Percentiles rank a stretch among this genome's conserved stretches.
Evolutionary conservation across 805 yeast genomes (phyloP).

Genomic region (Tetrapisispora phaffii): DNA sequence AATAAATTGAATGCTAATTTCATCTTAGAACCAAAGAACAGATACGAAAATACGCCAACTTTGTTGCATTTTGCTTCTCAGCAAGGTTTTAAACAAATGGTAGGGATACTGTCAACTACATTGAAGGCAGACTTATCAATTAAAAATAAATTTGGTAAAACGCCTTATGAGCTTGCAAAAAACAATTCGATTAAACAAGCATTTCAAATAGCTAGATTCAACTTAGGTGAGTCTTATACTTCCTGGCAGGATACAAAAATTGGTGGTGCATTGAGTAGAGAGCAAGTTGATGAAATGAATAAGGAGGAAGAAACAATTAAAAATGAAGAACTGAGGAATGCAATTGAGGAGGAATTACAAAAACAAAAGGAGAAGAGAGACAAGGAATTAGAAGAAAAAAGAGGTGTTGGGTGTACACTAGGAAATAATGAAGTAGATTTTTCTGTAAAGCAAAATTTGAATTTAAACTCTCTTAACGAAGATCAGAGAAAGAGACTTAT

Average conservation of each 20-base stretch:
- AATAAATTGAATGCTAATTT: constrained; percentile 47
- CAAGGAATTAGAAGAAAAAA: constrained; percentile 13
- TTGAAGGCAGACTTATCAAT: constrained; percentile 64
- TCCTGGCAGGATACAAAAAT: constrained; percentile 66
- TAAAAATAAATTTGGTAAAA: constrained; percentile 42
- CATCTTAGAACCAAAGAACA: constrained; percentile 43
- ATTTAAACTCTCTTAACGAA: constrained; percentile 53
- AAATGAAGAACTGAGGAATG: constrained; percentile 32
- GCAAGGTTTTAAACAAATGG: constrained; percentile 57
- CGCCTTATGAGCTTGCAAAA: constrained; percentile 59
- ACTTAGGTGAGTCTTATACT: constrained; percentile 57
- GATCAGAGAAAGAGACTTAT: constrained; percentile 69
- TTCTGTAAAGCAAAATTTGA: constrained; percentile 28
- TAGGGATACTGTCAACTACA: constrained; percentile 46
- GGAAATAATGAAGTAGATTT: constrained; percentile 11
- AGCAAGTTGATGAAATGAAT: constrained; percentile 41
- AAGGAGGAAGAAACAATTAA: constrained; percentile 31
- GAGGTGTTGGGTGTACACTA: constrained; percentile 32
- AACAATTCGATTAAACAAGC: constrained; percentile 38
- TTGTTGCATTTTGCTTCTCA: constrained; percentile 70
- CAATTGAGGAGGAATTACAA: constrained; percentile 20
- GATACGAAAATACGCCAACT: constrained; percentile 55
- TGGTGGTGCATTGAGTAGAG: constrained; percentile 47
- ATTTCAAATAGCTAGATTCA: constrained; percentile 59
- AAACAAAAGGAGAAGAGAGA: constrained; percentile 22